These are phyloP conservation scores for Diplodia mutila DNA, from an alignment of 2,329 filamentous ascomycete species.

Conservation along the genomic window DNA sequence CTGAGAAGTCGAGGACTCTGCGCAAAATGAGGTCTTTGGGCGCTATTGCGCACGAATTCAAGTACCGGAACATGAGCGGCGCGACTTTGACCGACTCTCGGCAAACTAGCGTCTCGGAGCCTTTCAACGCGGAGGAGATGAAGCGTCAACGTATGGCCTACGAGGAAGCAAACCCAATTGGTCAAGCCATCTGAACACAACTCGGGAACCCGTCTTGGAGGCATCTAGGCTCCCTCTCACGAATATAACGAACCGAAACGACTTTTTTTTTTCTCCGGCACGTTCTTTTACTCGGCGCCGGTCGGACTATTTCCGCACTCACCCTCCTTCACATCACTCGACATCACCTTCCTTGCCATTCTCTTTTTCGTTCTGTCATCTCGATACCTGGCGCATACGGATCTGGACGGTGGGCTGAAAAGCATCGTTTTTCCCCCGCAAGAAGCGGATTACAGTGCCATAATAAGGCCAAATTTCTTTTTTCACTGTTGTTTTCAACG, in stretches of 20 bases:
- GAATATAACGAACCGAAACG: constrained; percentile 24
- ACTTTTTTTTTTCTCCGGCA: constrained; percentile 17
- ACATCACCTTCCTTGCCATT: constrained; percentile 2
- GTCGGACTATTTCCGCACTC: not conserved
- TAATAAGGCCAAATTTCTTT: not conserved
- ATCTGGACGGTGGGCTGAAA: constrained; percentile 9
- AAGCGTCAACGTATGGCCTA: constrained; percentile 41
- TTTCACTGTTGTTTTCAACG: not conserved
- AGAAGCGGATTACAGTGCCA: constrained; percentile 12
- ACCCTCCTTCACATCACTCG: constrained; percentile 12
- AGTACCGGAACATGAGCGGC: constrained; percentile 24
- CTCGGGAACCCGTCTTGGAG: not conserved
- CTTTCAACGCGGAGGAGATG: constrained; percentile 43
- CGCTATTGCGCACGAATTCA: constrained; percentile 33
- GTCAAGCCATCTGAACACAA: constrained; percentile 21
- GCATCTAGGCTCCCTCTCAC: constrained; percentile 13
- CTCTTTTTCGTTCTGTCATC: not conserved
- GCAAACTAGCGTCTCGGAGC: constrained; percentile 35
- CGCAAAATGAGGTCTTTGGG: constrained; percentile 42
- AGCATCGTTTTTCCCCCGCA: constrained; percentile 3
- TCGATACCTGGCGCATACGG: constrained; percentile 2
- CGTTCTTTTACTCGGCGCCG: not conserved
- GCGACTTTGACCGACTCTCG: constrained; percentile 16
- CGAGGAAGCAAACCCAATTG: constrained; percentile 33
- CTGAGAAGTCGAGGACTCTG: constrained; percentile 37